These are phyloP conservation scores for Globisporangium cylindrosporum DNA, from an alignment of 352 stramenopile species.

Conservation along the genomic window DNA sequence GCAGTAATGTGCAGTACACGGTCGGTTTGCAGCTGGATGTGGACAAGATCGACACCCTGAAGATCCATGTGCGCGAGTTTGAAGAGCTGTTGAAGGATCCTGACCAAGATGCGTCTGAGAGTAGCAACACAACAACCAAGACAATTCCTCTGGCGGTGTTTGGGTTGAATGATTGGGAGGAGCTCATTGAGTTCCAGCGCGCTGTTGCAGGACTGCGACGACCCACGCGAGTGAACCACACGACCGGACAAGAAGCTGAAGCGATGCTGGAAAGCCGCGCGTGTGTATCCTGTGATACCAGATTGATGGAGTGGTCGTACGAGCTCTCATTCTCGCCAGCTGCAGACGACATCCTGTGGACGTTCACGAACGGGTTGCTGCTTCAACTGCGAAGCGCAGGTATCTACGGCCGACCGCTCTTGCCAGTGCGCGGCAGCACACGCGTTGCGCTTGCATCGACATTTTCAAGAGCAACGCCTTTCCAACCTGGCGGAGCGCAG, in stretches of 20 bases:
- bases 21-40: constrained; percentile 14
- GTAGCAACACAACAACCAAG: neutral
- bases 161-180: constrained; percentile 42
- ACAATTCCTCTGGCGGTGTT: constrained; percentile 46
- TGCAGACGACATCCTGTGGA: constrained; percentile 43
- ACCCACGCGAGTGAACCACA: constrained; percentile 4
- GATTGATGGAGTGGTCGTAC: constrained; percentile 30
- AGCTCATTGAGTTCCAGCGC: constrained; percentile 47
- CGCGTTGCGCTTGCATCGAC: constrained; percentile 21
- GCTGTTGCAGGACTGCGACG: constrained; percentile 31
- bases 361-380: constrained; percentile 37
- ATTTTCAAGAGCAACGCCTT: constrained; percentile 12
- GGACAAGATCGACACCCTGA: neutral
- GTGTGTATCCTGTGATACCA: constrained; percentile 21
- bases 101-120: neutral
- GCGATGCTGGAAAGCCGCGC: constrained; percentile 21
- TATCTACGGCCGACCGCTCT: constrained; percentile 25
- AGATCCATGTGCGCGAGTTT: constrained; percentile 1
- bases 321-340: constrained; percentile 27
- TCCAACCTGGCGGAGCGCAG: constrained; percentile 7
- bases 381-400: constrained; percentile 48
- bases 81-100: neutral
- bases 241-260: constrained; percentile 10
- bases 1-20: constrained; percentile 8
- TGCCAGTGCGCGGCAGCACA: constrained; percentile 14